phyloP scores from a whole-genome alignment of 768 basidiomycete species.

The Rhodotorula kratochvilovae region DNA sequence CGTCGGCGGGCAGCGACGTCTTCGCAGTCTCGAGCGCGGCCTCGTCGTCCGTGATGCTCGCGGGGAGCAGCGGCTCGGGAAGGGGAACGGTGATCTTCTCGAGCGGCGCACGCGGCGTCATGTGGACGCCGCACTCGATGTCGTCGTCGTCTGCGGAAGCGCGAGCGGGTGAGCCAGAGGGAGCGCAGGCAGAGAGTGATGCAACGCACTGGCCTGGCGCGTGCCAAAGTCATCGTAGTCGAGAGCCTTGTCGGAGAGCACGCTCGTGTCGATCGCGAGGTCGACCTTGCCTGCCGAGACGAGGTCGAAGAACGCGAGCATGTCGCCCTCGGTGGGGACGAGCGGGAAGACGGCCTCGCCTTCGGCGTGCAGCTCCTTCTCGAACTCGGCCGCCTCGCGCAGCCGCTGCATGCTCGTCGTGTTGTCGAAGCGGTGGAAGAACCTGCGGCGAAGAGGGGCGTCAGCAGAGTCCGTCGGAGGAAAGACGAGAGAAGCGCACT shows the following conservation, averaged over 20 bases:
- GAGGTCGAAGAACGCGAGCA: constrained; percentile 69
- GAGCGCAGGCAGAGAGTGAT: not conserved
- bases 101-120: not conserved
- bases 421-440: constrained; percentile 15
- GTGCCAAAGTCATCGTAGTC: constrained; percentile 69
- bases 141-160: constrained; percentile 67
- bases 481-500: constrained; percentile 48
- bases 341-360: constrained; percentile 68
- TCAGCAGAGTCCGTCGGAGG: constrained; percentile 10
- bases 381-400: constrained; percentile 43
- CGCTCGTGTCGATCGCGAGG: constrained; percentile 64
- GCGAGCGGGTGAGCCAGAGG: not conserved
- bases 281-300: constrained; percentile 75
- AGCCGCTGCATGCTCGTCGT: constrained; percentile 50
- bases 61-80: not conserved
- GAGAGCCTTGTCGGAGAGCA: constrained; percentile 49
- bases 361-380: constrained; percentile 64
- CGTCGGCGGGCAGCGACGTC: not conserved
- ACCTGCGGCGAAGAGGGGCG: not conserved
- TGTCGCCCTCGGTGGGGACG: constrained; percentile 72
- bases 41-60: not conserved
- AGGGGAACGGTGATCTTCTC: not conserved
- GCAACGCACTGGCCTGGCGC: constrained; percentile 69
- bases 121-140: constrained; percentile 63
- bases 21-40: not conserved